phyloP scores from a whole-genome alignment of 2,329 filamentous ascomycete species.

The Phaeosphaeriaceae sp. region DNA sequence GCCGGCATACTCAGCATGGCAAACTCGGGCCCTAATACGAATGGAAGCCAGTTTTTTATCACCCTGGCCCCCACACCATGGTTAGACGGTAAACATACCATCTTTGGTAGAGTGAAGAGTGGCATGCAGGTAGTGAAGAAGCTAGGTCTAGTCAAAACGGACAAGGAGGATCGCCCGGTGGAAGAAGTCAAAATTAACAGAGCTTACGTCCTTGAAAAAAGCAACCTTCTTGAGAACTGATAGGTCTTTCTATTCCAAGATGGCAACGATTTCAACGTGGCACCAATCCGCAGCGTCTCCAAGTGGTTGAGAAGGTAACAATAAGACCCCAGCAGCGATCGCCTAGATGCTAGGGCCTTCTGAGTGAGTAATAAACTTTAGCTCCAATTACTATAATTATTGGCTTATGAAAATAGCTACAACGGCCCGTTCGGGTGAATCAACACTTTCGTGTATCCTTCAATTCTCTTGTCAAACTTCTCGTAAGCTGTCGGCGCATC shows the following conservation, averaged over 20 bases:
- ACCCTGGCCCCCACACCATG: constrained; percentile 93
- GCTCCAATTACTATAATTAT: not conserved
- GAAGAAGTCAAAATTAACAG: constrained; percentile 82
- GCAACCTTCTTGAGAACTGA: constrained; percentile 2
- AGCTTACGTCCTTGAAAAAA: constrained; percentile 71
- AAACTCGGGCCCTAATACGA: constrained; percentile 90
- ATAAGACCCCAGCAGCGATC: too few relatives aligned
- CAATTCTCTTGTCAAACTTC: constrained; percentile 70
- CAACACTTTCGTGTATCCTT: constrained; percentile 72
- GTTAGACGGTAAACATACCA: constrained; percentile 96
- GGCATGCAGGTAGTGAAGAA: constrained; percentile 85
- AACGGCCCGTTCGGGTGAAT: constrained; percentile 67
- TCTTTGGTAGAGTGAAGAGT: constrained; percentile 87
- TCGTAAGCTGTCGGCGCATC: constrained; percentile 67
- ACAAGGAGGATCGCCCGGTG: constrained; percentile 76
- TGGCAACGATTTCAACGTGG: too few relatives aligned
- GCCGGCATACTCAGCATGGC: constrained; percentile 97
- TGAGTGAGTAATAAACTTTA: constrained; percentile 2
- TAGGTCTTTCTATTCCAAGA: too few relatives aligned
- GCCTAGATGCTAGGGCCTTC: not conserved
- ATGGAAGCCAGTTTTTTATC: constrained; percentile 95
- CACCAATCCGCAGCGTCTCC: too few relatives aligned
- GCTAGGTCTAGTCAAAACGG: constrained; percentile 88
- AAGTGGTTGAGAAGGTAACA: too few relatives aligned
- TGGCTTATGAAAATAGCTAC: constrained; percentile 16